These are phyloP conservation scores for Starmerella bombicola DNA, from an alignment of 805 yeast genomes.

Conservation along the genomic window DNA sequence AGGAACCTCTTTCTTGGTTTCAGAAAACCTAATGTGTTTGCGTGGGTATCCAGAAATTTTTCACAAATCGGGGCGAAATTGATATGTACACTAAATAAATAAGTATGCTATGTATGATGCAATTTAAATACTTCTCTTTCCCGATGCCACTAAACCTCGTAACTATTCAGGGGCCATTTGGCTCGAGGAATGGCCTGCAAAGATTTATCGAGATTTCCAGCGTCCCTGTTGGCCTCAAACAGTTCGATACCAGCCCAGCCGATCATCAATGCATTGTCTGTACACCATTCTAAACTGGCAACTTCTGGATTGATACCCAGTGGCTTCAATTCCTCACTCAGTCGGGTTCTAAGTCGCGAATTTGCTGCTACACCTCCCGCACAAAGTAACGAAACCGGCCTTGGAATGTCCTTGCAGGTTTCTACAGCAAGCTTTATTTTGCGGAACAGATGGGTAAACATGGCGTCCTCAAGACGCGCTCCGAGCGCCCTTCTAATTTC, in stretches of 20 bases:
- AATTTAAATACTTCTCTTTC: no score
- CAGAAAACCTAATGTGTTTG: no score
- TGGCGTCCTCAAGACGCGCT: constrained; percentile 40
- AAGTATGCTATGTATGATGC: no score
- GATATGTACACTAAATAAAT: no score
- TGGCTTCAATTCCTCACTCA: constrained; percentile 15
- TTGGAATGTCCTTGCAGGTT: constrained; percentile 1
- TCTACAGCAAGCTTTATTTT: constrained; percentile 44
- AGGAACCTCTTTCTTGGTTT: no score
- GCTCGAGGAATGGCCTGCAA: constrained; percentile 51
- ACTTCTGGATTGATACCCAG: constrained; percentile 37
- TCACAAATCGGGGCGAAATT: no score
- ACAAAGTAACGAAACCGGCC: constrained; percentile 39
- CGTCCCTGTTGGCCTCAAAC: constrained; percentile 37
- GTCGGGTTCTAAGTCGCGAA: constrained; percentile 23
- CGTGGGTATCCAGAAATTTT: no score
- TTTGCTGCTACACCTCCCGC: constrained; percentile 96
- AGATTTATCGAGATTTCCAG: background rate
- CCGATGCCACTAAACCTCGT: no score
- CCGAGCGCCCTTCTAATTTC: constrained; percentile 20
- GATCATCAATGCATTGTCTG: constrained; percentile 94
- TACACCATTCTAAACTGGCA: constrained; percentile 63
- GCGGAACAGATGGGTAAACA: constrained; percentile 61
- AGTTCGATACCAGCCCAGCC: constrained; percentile 95
- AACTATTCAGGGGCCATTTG: constrained; percentile 74